Base-by-base conservation (phyloP, 1,139 yeast species). In the Diutina scorzettiae region DNA sequence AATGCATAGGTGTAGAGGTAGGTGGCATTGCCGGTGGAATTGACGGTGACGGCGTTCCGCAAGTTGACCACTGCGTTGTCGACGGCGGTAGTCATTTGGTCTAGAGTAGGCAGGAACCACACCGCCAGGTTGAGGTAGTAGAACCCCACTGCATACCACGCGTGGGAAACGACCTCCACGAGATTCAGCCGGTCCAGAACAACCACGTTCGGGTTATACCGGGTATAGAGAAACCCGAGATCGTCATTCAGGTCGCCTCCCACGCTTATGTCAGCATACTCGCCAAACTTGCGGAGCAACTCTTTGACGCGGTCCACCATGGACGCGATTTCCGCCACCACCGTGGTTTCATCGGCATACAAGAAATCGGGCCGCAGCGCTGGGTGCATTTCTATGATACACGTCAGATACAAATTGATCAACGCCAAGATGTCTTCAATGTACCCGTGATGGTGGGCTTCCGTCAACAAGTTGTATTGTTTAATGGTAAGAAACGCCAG, bases 401-500 rank as follows among this genome's bases (percentile, higher is more conserved):
- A 64, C 5, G 57, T 52, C 19, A 71, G 52, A 47, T 58, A 66
- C 7, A 63, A 51, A 40, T 64, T 68, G 33, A 69, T 56, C n/a
- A 66, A 56, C 7, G 62, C 51, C 36, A 69, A 53, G 14, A 68
- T 51, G 45, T 69, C 68, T 18, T 55, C 54, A 29, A 64, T 53
- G 16, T 49, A 42, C 1, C 71, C 71, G 16, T 55, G 54, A 40
- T 58, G 52, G 33, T 64, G 67, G 37, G 59, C 59, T 46, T 60
- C 57, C 21, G 64, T 68, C 39, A 59, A 64, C 20, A 60, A 59
- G 14, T 63, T 45, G 48, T 69, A 69, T 29, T 52, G 52, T 5
- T 57, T 51, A 45, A 59, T 66, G 0, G 73, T 66, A 27, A 59
- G 61, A 45, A 68, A 63, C 0, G 69, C 72, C 5, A 69, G 69